Percentiles rank a stretch among this genome's conserved stretches.
phyloP scores from a whole-genome alignment of 768 basidiomycete genomes.

The Lactarius evosmus region DNA sequence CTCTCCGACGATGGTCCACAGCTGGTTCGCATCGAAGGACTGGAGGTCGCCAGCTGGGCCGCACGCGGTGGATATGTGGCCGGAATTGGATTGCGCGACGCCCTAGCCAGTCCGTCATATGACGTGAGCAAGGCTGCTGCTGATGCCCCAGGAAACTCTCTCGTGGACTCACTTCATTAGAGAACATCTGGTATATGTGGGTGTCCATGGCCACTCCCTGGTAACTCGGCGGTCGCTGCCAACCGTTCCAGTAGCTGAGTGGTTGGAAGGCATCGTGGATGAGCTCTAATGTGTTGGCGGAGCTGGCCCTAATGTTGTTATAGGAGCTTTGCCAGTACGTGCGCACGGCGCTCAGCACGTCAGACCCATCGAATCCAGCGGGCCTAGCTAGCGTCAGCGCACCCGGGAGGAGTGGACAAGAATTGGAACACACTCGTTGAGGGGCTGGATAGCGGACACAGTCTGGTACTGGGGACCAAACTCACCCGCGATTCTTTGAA shows the following conservation, averaged over 20 bases:
- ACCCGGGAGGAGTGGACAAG: background rate
- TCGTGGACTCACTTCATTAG: slow-evolving; percentile 42
- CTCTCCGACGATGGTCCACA: slow-evolving; percentile 87
- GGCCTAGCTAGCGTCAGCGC: slow-evolving; percentile 46
- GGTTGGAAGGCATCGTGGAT: slow-evolving; percentile 81
- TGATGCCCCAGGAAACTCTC: too few relatives aligned
- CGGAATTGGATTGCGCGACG: slow-evolving; percentile 44
- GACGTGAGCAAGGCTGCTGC: background rate
- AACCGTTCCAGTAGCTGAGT: slow-evolving; percentile 65
- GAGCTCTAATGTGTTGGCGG: slow-evolving; percentile 61
- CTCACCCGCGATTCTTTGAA: slow-evolving; percentile 58
- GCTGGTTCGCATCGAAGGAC: slow-evolving; percentile 41
- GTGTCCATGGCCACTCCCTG: slow-evolving; percentile 77
- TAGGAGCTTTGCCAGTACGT: slow-evolving; percentile 76
- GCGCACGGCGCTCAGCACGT: slow-evolving; percentile 46
- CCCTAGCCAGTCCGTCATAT: slow-evolving; percentile 35
- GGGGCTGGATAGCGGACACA: slow-evolving; percentile 65
- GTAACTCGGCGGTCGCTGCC: slow-evolving; percentile 48
- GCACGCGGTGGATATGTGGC: slow-evolving; percentile 67
- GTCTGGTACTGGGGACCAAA: slow-evolving; percentile 52
- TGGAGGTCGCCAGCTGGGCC: slow-evolving; percentile 43
- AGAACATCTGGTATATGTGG: slow-evolving; percentile 77
- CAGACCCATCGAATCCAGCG: slow-evolving; percentile 58
- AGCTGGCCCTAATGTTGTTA: slow-evolving; percentile 58
- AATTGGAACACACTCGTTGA: slow-evolving; percentile 61